These are phyloP conservation scores for Hortaea sp. DNA, from an alignment of 2,329 filamentous ascomycete genomes.

Conservation along the genomic window DNA sequence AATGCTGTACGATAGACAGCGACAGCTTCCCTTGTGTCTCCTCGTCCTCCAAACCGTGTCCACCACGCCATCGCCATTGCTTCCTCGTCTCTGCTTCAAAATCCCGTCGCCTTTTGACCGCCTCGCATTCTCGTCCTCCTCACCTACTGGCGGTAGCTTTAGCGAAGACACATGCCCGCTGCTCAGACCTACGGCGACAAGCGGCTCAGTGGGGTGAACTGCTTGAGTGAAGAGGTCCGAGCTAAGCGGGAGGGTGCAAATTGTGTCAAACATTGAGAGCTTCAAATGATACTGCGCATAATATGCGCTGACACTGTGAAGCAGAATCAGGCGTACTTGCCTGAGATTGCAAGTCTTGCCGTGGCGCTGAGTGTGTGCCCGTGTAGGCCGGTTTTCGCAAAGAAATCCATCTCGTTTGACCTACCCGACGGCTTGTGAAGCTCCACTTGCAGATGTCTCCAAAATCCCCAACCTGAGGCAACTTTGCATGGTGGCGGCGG, in stretches of 20 bases:
- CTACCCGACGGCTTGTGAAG: too few relatives aligned
- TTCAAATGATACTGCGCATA: neutral
- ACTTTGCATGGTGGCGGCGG: too few relatives aligned
- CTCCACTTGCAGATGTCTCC: too few relatives aligned
- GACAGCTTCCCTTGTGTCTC: constrained; percentile 88
- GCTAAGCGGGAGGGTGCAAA: constrained; percentile 78
- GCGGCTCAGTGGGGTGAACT: constrained; percentile 71
- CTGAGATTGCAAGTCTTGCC: too few relatives aligned
- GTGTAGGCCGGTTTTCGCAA: too few relatives aligned
- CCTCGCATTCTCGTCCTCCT: constrained; percentile 25
- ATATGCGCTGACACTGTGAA: too few relatives aligned
- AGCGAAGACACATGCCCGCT: constrained; percentile 80
- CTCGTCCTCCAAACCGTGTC: constrained; percentile 78
- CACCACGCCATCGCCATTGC: constrained; percentile 62
- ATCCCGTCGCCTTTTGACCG: neutral
- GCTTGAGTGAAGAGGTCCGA: constrained; percentile 83
- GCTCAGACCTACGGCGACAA: constrained; percentile 77
- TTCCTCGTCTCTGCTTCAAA: constrained; percentile 23
- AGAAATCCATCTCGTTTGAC: too few relatives aligned
- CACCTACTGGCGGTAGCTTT: constrained; percentile 51
- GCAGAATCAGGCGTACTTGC: too few relatives aligned
- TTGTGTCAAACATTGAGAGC: constrained; percentile 69
- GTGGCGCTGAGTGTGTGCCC: too few relatives aligned
- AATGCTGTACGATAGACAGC: constrained; percentile 64
- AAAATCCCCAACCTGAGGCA: too few relatives aligned